Conservation (phyloP, 2,329 filamentous ascomycete genomes). For the Cytospora mali region DNA sequence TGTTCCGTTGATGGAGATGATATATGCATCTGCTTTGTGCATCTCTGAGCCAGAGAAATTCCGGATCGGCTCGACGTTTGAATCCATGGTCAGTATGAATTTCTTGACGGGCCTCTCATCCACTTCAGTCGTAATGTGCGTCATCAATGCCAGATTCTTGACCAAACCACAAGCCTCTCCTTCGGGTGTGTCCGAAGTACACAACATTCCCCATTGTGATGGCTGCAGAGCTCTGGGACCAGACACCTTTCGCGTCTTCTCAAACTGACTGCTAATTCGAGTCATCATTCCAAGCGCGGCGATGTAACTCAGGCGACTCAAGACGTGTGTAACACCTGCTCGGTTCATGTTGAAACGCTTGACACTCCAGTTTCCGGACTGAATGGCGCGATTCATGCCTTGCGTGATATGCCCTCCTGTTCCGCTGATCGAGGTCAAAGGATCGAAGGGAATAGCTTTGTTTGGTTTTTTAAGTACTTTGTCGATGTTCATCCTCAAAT, state of each 20-base stretch:
- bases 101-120: constrained; percentile 88
- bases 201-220: constrained; percentile 98
- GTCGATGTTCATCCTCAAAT: constrained; percentile 92
- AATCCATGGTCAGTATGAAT: constrained; percentile 83
- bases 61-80: constrained; percentile 77
- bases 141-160: constrained; percentile 98
- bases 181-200: constrained; percentile 95
- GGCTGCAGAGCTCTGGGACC: constrained; percentile 94
- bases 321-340: constrained; percentile 92
- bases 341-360: constrained; percentile 99
- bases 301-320: constrained; percentile 95
- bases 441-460: constrained; percentile 84
- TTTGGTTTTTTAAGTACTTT: constrained; percentile 95
- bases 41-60: constrained; percentile 78
- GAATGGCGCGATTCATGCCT: constrained; percentile 94
- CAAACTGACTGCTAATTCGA: constrained; percentile 95
- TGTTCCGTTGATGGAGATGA: constrained; percentile 94
- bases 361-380: constrained; percentile 96
- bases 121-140: constrained; percentile 96
- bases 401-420: constrained; percentile 86
- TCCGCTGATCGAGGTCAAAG: constrained; percentile 78
- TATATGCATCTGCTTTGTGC: constrained; percentile 80
- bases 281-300: constrained; percentile 99
- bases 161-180: constrained; percentile 97
- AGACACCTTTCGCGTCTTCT: constrained; percentile 96